Base-by-base conservation (phyloP, 2,329 filamentous ascomycete genomes). In the Neofusicoccum sp. region DNA sequence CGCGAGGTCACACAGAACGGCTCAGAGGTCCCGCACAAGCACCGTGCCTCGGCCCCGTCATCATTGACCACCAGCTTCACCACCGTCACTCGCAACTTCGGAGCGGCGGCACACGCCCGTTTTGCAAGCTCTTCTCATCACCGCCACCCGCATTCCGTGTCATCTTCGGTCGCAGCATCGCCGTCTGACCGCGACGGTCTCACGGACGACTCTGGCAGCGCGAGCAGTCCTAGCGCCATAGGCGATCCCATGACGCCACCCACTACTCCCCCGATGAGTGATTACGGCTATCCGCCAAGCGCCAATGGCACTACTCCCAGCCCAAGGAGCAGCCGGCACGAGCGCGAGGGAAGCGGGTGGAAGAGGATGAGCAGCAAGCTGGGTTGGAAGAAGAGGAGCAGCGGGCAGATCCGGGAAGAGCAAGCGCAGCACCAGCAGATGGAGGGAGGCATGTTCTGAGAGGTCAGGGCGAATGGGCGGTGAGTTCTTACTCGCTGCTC, bases 141-240 rank as follows among this genome's bases (percentile, higher is more conserved):
- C 58, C 38, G 40, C 26, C 57, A 62, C 38, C 59, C 58, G 59
- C 49, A 61, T 6, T 60, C 58, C 9, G 47, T 40, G 20, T 28
- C 28, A 26, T 69, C 67, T 12, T 68, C 66, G 12, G 64, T 67
- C 30, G 66, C 68, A 3, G 62, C 67, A n/a, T 54, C 59, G 48
- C 59, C 59, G n/a, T 61, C 49, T 4, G 48, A 61, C 28, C 59
- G 48, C 41, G 78, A 63, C 68, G 74, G 51, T 78, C 85, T 63
- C 73, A 81, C 49, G 80, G 88, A 91, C 66, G 88, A 90, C 70
- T 89, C 83, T 62, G 83, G 82, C 60, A 84, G 82, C 81, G 82
- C 43, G 64, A 61, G 56, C 26, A 78, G 59, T 63, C 60, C 60
- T 24, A 49, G 44, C 60, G 44, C 59, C 31, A 24, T 56, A 9